Evolutionary conservation across 1,284 basidiomycete species (phyloP).

Genomic region (Sporisorium iseilematis-ciliati): DNA sequence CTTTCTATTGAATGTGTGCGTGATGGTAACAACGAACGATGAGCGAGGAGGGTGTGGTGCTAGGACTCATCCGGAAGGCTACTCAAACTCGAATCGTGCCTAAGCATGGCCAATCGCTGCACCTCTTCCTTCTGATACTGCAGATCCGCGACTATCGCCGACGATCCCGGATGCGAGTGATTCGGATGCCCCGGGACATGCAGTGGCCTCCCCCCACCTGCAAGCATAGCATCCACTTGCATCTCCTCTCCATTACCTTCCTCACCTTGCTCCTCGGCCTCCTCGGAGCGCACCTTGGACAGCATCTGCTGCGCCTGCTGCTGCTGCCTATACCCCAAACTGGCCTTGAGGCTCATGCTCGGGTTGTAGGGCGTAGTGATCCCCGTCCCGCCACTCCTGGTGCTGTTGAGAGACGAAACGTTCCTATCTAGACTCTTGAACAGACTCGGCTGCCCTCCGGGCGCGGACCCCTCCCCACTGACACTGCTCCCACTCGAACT

Average conservation of each 20-base stretch:
- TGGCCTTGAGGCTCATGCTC: slow-evolving; percentile 40
- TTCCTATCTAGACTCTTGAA: slow-evolving; percentile 51
- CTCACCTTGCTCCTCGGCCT: background rate
- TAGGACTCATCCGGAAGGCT: slow-evolving; percentile 36
- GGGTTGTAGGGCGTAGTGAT: slow-evolving; percentile 46
- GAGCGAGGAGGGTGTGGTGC: no score
- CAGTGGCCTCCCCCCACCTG: slow-evolving; percentile 8
- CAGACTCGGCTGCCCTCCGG: slow-evolving; percentile 9
- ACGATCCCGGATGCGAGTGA: slow-evolving; percentile 55
- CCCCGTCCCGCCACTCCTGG: slow-evolving; percentile 29
- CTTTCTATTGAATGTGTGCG: no score
- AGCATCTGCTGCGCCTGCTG: slow-evolving; percentile 20
- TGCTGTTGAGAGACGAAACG: slow-evolving; percentile 43
- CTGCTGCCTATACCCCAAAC: slow-evolving; percentile 33
- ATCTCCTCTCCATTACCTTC: background rate
- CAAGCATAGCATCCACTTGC: background rate
- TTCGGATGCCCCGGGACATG: slow-evolving; percentile 46
- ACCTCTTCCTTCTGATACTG: slow-evolving; percentile 57
- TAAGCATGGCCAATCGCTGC: slow-evolving; percentile 54
- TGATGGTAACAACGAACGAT: no score
- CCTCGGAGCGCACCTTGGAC: background rate
- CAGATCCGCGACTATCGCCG: slow-evolving; percentile 56
- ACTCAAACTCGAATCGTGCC: slow-evolving; percentile 40
- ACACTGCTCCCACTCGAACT: slow-evolving; percentile 23
- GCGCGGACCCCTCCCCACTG: slow-evolving; percentile 4